phyloP scores from a whole-genome alignment of 2,329 filamentous ascomycete species.

The Sporothrix brunneoviolacea region DNA sequence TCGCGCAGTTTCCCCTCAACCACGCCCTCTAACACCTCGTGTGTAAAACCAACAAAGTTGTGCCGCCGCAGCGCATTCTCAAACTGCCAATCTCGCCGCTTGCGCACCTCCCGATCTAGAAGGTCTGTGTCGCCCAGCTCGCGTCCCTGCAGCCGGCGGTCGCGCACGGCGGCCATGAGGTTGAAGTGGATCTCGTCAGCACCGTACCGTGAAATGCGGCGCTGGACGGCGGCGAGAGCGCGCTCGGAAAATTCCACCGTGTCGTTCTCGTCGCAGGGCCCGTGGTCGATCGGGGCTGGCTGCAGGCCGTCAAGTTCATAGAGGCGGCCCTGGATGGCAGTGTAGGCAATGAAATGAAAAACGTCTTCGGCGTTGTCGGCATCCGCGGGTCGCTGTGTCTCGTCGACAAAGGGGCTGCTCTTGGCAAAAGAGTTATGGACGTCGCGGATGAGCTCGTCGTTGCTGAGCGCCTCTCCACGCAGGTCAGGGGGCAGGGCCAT shows the following conservation, averaged over 20 bases:
- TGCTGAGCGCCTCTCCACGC: slow-evolving; percentile 54
- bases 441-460: slow-evolving; percentile 62
- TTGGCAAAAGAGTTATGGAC: slow-evolving; percentile 88
- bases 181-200: slow-evolving; percentile 90
- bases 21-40: slow-evolving; percentile 82
- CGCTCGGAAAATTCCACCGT: slow-evolving; percentile 57
- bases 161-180: slow-evolving; percentile 82
- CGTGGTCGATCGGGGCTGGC: slow-evolving; percentile 85
- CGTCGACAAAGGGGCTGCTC: slow-evolving; percentile 85
- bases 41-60: slow-evolving; percentile 95
- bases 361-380: slow-evolving; percentile 73
- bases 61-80: slow-evolving; percentile 88
- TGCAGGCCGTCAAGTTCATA: slow-evolving; percentile 96
- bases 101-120: slow-evolving; percentile 72
- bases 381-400: slow-evolving; percentile 65
- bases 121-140: slow-evolving; percentile 78
- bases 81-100: slow-evolving; percentile 82
- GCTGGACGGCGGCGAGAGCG: slow-evolving; percentile 80
- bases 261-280: slow-evolving; percentile 49
- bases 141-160: slow-evolving; percentile 67
- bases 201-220: slow-evolving; percentile 79
- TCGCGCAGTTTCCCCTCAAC: slow-evolving; percentile 65
- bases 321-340: slow-evolving; percentile 66
- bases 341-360: slow-evolving; percentile 97
- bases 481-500: slow-evolving; percentile 72